Evolutionary conservation across 371 early-diverging fungal species (phyloP).

Genomic region (Capillidium rhysosporum): DNA sequence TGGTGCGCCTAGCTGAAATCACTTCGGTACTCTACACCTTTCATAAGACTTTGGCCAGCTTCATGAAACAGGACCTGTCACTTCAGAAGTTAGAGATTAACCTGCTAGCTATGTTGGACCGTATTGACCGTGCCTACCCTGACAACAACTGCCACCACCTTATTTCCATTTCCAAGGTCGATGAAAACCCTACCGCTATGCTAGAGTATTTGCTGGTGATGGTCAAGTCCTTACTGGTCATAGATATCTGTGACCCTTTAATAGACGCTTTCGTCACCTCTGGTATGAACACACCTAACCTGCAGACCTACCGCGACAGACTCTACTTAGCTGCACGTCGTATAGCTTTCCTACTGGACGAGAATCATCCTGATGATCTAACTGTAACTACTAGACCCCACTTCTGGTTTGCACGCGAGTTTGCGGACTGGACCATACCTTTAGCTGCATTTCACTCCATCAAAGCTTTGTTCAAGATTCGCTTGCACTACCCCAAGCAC

Average conservation of each 20-base stretch:
- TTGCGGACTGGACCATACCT: background rate
- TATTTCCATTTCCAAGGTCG: no score
- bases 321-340: background rate
- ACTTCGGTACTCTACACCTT: no score
- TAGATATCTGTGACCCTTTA: background rate
- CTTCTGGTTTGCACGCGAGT: background rate
- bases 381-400: background rate
- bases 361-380: background rate
- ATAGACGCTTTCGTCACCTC: background rate
- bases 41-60: no score
- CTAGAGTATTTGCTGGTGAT: background rate
- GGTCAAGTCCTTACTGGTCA: background rate
- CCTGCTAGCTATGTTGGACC: no score
- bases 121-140: no score
- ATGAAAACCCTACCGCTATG: background rate
- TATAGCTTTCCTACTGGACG: background rate
- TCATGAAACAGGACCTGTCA: no score
- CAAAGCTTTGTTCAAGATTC: background rate
- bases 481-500: no score
- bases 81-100: no score
- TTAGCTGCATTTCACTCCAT: background rate
- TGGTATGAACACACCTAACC: background rate
- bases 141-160: no score
- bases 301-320: background rate
- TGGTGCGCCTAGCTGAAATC: no score